Base-by-base conservation (phyloP, 352 stramenopile genomes). In the Phytophthora constricta region DNA sequence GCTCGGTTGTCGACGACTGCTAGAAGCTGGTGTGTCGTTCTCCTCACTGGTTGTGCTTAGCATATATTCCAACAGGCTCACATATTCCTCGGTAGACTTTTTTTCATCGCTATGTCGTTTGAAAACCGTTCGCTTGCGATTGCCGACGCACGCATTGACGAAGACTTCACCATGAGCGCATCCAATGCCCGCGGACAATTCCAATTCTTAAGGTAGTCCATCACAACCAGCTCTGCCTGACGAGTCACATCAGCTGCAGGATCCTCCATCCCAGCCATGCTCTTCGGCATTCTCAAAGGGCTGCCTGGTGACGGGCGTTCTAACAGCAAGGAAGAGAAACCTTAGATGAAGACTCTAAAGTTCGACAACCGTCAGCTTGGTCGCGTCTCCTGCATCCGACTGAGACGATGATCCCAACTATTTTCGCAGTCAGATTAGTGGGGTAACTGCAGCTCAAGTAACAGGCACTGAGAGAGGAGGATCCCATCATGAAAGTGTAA, bases 161-260 rank as follows among this genome's bases (percentile, higher is more conserved):
- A 62, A 8, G 61, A 65, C 31, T 78, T 78, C n/a, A 72, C 62
- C 58, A 85, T 79, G 33, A 92, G 71, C 11, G 72, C 74, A 42
- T 91, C 73, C 25, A 94, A 63, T 19, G 84, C 77, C 46, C 77
- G 81, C 3, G 76, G 57, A 54, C 76, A 91, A 25, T 80, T 82
- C 50, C 55, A 83, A 34, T 58, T 82, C 63, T 89, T 89, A 7
- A 94, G 68, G 51, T 76, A 92, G 28, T 94, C 84, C 73, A 90
- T 79, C 33, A 87, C 81, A 5, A 94, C 74, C 48, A 92, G 54
- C 53, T 94, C 80, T 1, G 82, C 80, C 58, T 92, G 84, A 5
- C 80, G 70, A 8, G 76, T 71, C 16, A 90, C 65, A 62, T 92
- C 84, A 42, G 41, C 34, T 57, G 47, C 45, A 22, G 46, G 49